These are phyloP conservation scores for Hypoxylon sp. DNA, from an alignment of 2,329 filamentous ascomycete genomes.

Conservation along the genomic window DNA sequence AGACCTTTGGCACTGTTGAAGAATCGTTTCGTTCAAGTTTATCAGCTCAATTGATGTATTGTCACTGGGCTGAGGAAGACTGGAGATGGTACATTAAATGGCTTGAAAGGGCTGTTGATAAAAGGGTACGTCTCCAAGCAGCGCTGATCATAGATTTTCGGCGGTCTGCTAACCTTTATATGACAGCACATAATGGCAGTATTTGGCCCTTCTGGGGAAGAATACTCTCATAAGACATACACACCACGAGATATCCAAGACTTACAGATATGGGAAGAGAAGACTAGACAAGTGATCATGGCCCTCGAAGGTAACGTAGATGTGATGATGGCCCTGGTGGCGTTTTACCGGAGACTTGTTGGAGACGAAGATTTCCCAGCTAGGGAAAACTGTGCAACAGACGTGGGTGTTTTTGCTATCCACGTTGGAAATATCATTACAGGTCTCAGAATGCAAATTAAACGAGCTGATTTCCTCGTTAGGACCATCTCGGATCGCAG, in stretches of 20 bases:
- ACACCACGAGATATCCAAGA: constrained; percentile 44
- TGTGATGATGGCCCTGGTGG: constrained; percentile 45
- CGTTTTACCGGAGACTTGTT: constrained; percentile 43
- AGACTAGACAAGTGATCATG: constrained; percentile 48
- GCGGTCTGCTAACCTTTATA: constrained; percentile 13
- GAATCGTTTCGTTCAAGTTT: constrained; percentile 50
- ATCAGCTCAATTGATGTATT: constrained; percentile 49
- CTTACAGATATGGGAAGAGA: constrained; percentile 51
- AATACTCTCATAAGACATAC: constrained; percentile 34
- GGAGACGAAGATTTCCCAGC: constrained; percentile 40
- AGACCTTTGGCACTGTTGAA: constrained; percentile 42
- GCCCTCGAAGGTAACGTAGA: constrained; percentile 51
- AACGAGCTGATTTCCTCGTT: constrained; percentile 47
- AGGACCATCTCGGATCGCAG: constrained; percentile 50
- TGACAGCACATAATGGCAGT: constrained; percentile 38
- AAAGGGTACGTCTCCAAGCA: constrained; percentile 38
- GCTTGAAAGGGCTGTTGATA: constrained; percentile 49
- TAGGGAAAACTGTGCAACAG: constrained; percentile 29
- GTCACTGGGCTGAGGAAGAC: constrained; percentile 52
- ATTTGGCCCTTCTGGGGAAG: constrained; percentile 26
- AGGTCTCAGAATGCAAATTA: constrained; percentile 49
- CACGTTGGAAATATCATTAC: constrained; percentile 48
- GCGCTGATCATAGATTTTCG: not conserved
- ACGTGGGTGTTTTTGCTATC: constrained; percentile 41
- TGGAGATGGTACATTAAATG: constrained; percentile 53